Evolutionary conservation across 495 filamentous ascomycete genomes (phyloP).

Genomic region (Cenococcum geophilum): DNA sequence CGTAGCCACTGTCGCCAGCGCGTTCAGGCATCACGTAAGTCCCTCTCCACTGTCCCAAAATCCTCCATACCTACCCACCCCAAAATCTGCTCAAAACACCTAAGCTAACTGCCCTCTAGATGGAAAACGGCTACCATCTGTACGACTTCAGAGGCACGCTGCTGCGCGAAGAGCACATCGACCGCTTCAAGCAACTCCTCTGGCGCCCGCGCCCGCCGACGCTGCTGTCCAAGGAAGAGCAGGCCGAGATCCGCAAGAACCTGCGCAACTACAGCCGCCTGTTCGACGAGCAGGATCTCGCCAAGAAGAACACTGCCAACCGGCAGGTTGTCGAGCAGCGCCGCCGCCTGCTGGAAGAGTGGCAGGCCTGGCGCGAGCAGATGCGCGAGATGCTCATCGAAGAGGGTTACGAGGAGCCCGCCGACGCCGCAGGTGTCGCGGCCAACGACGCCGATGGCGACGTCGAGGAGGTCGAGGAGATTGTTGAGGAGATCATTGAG

Average conservation of each 20-base stretch:
- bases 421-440: conserved; percentile 45
- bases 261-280: conserved; percentile 89
- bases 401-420: conserved; percentile 52
- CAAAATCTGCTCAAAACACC: background rate
- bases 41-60: background rate
- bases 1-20: conserved; percentile 82
- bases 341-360: conserved; percentile 78
- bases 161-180: conserved; percentile 85
- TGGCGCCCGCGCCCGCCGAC: conserved; percentile 91
- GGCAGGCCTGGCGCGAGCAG: conserved; percentile 74
- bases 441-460: conserved; percentile 61
- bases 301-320: conserved; percentile 86
- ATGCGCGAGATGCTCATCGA: conserved; percentile 63
- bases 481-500: conserved; percentile 59
- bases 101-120: conserved; percentile 46
- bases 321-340: conserved; percentile 85
- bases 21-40: conserved; percentile 91
- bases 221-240: conserved; percentile 86
- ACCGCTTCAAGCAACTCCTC: conserved; percentile 93
- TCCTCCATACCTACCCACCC: background rate
- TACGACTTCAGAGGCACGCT: conserved; percentile 92
- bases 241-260: conserved; percentile 97
- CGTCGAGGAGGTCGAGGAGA: conserved; percentile 89
- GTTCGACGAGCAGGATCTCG: conserved; percentile 92
- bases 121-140: conserved; percentile 98